Percentiles rank a stretch among this genome's conserved stretches.
Evolutionary conservation across 805 yeast genomes (phyloP).

Genomic region (Nematodospora valgi): DNA sequence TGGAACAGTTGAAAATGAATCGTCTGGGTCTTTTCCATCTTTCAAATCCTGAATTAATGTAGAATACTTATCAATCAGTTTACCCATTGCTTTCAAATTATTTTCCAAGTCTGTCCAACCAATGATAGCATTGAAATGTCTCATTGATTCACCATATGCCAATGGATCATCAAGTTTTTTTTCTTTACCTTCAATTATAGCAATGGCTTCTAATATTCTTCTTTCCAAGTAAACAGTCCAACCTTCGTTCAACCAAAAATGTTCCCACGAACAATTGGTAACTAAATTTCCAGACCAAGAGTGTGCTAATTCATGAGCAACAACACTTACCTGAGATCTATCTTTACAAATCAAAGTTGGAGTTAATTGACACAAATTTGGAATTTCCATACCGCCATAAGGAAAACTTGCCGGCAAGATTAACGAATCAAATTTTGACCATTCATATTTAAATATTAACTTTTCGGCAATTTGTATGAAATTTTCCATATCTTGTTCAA

Average conservation of each 20-base stretch:
- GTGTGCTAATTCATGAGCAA: slow-evolving; percentile 92
- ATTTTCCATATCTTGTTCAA: slow-evolving; percentile 73
- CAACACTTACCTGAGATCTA: slow-evolving; percentile 79
- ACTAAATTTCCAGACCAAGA: slow-evolving; percentile 92
- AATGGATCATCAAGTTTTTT: slow-evolving; percentile 8
- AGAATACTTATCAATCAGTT: slow-evolving; percentile 48
- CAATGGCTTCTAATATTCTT: slow-evolving; percentile 67
- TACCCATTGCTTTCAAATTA: slow-evolving; percentile 64
- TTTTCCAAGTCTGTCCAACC: slow-evolving; percentile 84
- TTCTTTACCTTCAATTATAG: slow-evolving; percentile 6
- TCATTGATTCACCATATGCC: slow-evolving; percentile 64
- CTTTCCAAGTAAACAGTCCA: slow-evolving; percentile 94
- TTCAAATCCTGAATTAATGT: slow-evolving; percentile 69
- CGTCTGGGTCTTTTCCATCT: slow-evolving; percentile 79
- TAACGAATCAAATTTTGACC: slow-evolving; percentile 79
- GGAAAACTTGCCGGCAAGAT: slow-evolving; percentile 77
- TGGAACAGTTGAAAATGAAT: slow-evolving; percentile 82
- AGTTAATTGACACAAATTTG: slow-evolving; percentile 85
- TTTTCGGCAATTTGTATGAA: slow-evolving; percentile 77
- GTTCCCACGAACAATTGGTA: slow-evolving; percentile 89
- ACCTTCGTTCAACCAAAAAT: slow-evolving; percentile 93
- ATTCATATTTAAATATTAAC: slow-evolving; percentile 74
- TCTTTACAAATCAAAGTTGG: slow-evolving; percentile 86
- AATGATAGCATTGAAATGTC: slow-evolving; percentile 80
- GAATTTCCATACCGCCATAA: slow-evolving; percentile 95